Percentiles rank a stretch among this genome's conserved stretches.
Evolutionary conservation across 2,329 filamentous ascomycete genomes (phyloP).

Genomic region (Arthroderma sp.): DNA sequence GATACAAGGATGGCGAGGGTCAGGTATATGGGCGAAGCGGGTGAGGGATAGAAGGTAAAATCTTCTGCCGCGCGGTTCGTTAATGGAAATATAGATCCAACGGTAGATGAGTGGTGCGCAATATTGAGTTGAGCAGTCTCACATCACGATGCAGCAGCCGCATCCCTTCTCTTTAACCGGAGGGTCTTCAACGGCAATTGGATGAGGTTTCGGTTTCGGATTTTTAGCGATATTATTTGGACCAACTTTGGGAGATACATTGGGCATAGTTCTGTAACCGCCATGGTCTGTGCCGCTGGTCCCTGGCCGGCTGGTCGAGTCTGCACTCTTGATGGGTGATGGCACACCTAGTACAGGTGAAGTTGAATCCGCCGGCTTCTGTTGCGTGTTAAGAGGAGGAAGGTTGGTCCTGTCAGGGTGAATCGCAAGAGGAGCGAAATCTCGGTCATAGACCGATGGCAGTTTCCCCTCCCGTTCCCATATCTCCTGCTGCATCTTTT

Average conservation of each 20-base stretch:
- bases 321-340: constrained; percentile 21
- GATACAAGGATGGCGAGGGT: no score
- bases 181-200: constrained; percentile 41
- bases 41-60: no score
- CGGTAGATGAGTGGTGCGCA: no score
- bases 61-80: no score
- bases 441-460: constrained; percentile 71
- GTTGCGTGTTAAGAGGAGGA: constrained; percentile 9
- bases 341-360: constrained; percentile 11
- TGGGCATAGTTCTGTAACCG: constrained; percentile 39
- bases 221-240: constrained; percentile 20
- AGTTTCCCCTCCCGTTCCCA: constrained; percentile 88
- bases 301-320: constrained; percentile 21
- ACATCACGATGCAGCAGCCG: constrained; percentile 66
- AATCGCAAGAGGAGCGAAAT: constrained; percentile 64
- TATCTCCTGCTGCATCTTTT: constrained; percentile 79
- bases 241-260: constrained; percentile 24
- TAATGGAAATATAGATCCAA: no score
- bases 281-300: constrained; percentile 29
- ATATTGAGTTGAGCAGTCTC: not conserved
- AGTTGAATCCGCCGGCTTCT: constrained; percentile 3
- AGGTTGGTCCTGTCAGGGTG: constrained; percentile 22
- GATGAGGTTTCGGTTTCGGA: constrained; percentile 29
- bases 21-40: no score
- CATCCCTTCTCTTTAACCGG: constrained; percentile 50